A percentile compares a stretch with the other conserved stretches of the same genome.
Evolutionary conservation across 208 protist species (phyloP).

Genomic region (Porcisia deanei): DNA sequence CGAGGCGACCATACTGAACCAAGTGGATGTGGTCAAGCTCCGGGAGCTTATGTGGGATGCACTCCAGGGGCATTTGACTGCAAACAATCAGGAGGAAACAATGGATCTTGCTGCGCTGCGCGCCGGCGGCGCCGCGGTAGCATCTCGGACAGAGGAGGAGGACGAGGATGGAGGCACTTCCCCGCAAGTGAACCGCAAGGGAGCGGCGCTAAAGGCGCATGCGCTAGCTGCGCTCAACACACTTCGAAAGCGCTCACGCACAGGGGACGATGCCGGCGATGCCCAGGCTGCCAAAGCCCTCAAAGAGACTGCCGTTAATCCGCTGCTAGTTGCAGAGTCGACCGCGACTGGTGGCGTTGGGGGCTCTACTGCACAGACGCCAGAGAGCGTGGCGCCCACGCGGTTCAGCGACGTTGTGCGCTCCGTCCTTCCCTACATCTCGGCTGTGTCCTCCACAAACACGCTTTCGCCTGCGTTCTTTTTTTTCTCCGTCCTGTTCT

Average conservation of each 20-base stretch:
- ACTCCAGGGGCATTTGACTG: conserved; percentile 41
- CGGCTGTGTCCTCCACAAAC: conserved; percentile 68
- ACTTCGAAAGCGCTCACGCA: conserved; percentile 15
- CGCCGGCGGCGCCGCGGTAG: neutral
- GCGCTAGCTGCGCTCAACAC: conserved; percentile 28
- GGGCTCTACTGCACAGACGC: neutral
- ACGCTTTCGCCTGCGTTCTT: conserved; percentile 90
- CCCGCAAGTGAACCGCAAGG: neutral
- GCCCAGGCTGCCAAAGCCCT: conserved; percentile 2
- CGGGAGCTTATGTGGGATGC: conserved; percentile 81
- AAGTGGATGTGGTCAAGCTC: conserved; percentile 85
- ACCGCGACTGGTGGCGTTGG: neutral
- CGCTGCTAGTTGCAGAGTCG: neutral
- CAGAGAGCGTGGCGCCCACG: conserved; percentile 4
- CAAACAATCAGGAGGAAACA: conserved; percentile 25
- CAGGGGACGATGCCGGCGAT: conserved; percentile 10
- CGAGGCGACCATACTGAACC: conserved; percentile 70
- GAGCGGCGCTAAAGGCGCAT: conserved; percentile 32
- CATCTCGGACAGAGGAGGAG: conserved; percentile 7
- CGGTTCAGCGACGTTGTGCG: conserved; percentile 76
- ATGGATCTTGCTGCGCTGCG: conserved; percentile 15
- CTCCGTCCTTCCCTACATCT: conserved; percentile 62
- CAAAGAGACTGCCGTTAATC: neutral
- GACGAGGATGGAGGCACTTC: neutral
- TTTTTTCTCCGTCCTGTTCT: conserved; percentile 91